Percentiles rank a stretch among this genome's conserved stretches.
Conservation (phyloP, 345 rosid species). For the Barbarea vulgaris region DNA sequence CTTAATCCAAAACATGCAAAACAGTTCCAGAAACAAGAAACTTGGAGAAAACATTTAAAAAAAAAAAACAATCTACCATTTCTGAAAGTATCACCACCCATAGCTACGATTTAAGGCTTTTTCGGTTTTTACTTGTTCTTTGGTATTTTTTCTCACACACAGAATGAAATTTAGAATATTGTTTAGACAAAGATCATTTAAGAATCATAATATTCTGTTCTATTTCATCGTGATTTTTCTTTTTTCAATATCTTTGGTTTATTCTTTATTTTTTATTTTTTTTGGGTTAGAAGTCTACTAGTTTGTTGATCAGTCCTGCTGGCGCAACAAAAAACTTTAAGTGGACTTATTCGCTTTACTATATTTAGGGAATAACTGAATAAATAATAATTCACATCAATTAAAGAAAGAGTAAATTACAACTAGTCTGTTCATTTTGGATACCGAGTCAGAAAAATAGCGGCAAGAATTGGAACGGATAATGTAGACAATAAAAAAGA, state of each 20-base stretch:
- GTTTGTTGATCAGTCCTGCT: neutral
- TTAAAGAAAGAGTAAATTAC: neutral
- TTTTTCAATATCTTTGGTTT: neutral
- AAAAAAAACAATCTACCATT: constrained; percentile 24
- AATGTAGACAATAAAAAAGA: too few relatives aligned
- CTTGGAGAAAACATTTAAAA: neutral
- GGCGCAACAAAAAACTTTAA: neutral
- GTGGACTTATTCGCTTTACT: constrained; percentile 1
- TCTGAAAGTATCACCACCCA: constrained; percentile 35
- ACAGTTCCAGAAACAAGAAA: neutral
- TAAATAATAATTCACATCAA: neutral
- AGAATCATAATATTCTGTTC: neutral
- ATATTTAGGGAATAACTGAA: neutral
- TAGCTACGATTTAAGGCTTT: neutral
- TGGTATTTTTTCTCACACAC: neutral
- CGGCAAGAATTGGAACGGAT: neutral
- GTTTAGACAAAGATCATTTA: neutral
- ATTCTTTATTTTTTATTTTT: too few relatives aligned
- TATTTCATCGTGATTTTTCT: neutral
- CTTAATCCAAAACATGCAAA: constrained; percentile 21
- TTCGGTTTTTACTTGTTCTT: neutral
- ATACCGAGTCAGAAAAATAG: neutral
- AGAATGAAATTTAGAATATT: neutral
- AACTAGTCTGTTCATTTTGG: neutral
- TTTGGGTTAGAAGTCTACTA: too few relatives aligned